Evolutionary conservation across 495 filamentous ascomycete species (phyloP).

Genomic region (Penicillium psychrofluorescens): DNA sequence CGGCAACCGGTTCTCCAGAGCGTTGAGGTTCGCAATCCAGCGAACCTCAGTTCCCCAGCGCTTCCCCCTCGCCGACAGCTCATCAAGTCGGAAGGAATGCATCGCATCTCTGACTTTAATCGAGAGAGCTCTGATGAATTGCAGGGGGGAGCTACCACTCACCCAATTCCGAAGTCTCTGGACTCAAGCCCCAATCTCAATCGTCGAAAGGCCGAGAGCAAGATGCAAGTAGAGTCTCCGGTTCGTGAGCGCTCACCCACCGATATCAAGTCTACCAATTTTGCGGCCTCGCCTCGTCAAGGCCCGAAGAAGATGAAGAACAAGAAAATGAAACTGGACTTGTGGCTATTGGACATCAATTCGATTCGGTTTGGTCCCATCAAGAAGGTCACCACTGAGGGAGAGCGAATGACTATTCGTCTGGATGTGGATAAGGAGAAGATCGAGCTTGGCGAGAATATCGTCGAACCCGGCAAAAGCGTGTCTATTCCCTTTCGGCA

Average conservation of each 20-base stretch:
- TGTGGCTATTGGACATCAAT: slow-evolving; percentile 1
- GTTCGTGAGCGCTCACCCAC: slow-evolving; percentile 18
- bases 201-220: background rate
- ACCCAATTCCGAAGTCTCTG: slow-evolving; percentile 10
- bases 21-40: slow-evolving; percentile 9
- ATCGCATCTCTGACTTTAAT: slow-evolving; percentile 7
- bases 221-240: background rate
- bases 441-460: slow-evolving; percentile 3
- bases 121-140: slow-evolving; percentile 40
- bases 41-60: background rate
- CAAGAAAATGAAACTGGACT: slow-evolving; percentile 4
- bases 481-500: slow-evolving; percentile 13
- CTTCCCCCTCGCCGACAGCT: background rate
- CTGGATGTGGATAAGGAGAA: slow-evolving; percentile 10
- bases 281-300: slow-evolving; percentile 8
- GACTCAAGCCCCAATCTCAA: background rate
- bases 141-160: slow-evolving; percentile 31
- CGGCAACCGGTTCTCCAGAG: slow-evolving; percentile 3
- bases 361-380: slow-evolving; percentile 19
- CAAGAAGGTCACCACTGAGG: slow-evolving; percentile 1
- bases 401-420: slow-evolving; percentile 3
- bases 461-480: background rate
- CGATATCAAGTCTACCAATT: slow-evolving; percentile 26
- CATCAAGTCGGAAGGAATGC: slow-evolving; percentile 1
- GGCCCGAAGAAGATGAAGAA: slow-evolving; percentile 12